Evolutionary conservation across 1,284 basidiomycete species (phyloP).

Genomic region (Veloboletus limbatus): DNA sequence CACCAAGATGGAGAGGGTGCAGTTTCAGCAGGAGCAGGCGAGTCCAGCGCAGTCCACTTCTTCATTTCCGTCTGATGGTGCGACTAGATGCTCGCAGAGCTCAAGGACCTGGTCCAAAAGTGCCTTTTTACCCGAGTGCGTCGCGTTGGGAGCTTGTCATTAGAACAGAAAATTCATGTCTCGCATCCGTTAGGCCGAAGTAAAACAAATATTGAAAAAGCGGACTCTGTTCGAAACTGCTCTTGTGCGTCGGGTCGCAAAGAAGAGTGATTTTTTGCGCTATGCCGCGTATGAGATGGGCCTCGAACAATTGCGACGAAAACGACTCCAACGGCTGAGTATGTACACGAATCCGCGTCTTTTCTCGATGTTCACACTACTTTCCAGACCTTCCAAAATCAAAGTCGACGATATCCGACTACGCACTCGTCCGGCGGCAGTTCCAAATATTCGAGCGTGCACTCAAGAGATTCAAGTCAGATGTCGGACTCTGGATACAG

Average conservation of each 20-base stretch:
- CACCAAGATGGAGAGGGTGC: conserved; percentile 97
- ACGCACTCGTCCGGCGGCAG: conserved; percentile 77
- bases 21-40: conserved; percentile 91
- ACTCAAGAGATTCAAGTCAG: conserved; percentile 84
- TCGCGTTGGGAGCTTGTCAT: conserved; percentile 1
- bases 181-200: conserved; percentile 45
- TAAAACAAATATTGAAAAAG: conserved; percentile 82
- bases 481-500: conserved; percentile 84
- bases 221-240: conserved; percentile 83
- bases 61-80: conserved; percentile 14
- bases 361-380: background rate
- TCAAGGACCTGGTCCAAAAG: conserved; percentile 90
- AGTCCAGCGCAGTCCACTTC: conserved; percentile 9
- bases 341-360: conserved; percentile 36
- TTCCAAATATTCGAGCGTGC: conserved; percentile 91
- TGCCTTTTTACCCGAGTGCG: conserved; percentile 82
- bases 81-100: conserved; percentile 86
- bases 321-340: conserved; percentile 75
- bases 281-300: conserved; percentile 93
- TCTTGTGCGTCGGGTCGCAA: conserved; percentile 78
- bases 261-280: conserved; percentile 86
- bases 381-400: conserved; percentile 47
- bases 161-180: conserved; percentile 1
- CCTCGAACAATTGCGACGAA: conserved; percentile 77
- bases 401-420: conserved; percentile 74